phyloP scores from a whole-genome alignment of 176 grass and related monocot species.

The Musa troglodytarum region DNA sequence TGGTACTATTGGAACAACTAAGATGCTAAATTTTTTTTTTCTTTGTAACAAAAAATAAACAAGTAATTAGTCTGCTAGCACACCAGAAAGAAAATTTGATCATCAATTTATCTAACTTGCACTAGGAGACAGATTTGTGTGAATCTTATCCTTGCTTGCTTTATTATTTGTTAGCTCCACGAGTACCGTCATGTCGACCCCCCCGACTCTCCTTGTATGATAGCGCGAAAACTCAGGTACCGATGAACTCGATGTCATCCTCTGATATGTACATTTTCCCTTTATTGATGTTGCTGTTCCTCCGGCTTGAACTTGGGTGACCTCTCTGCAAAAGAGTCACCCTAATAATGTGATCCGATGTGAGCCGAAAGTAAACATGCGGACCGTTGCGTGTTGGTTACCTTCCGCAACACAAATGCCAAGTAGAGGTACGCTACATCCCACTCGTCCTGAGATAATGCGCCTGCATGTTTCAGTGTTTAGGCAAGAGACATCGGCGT shows the following conservation, averaged over 20 bases:
- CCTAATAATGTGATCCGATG: not conserved
- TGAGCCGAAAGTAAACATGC: not conserved
- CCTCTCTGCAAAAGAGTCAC: slow-evolving; percentile 34
- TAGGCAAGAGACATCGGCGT: not conserved
- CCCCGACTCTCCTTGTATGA: not conserved
- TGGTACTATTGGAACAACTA: no score
- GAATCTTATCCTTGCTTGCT: no score
- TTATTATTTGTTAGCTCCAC: not conserved
- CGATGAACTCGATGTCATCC: slow-evolving; percentile 54
- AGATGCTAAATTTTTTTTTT: no score
- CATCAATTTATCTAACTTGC: no score
- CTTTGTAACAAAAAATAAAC: no score
- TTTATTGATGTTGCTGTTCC: slow-evolving; percentile 42
- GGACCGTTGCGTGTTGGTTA: slow-evolving; percentile 2
- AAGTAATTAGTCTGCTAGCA: no score
- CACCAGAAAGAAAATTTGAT: no score
- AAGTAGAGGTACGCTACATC: slow-evolving; percentile 93
- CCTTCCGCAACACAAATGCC: slow-evolving; percentile 80
- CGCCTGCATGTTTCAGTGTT: slow-evolving; percentile 34
- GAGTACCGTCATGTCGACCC: not conserved
- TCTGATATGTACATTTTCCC: slow-evolving; percentile 63
- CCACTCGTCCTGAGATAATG: slow-evolving; percentile 80
- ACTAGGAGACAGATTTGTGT: no score
- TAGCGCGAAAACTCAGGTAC: slow-evolving; percentile 12
- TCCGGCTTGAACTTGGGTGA: slow-evolving; percentile 29